Conservation (phyloP, 495 filamentous ascomycete genomes). For the Mytilinidion resinicola region DNA sequence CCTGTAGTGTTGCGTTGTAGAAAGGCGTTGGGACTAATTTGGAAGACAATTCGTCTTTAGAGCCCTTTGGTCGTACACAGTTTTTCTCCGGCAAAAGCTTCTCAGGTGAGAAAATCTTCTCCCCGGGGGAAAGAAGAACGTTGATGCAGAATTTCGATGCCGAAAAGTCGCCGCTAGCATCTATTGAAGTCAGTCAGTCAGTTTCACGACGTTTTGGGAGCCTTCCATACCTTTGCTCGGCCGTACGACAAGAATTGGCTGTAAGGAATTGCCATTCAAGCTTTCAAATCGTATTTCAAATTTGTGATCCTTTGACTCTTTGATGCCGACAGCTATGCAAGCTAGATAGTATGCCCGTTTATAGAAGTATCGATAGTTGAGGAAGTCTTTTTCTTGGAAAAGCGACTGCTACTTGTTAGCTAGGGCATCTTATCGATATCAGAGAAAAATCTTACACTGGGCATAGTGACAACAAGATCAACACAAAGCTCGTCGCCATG, state of each 20-base stretch:
- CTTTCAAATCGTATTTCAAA: slow-evolving; percentile 57
- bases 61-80: slow-evolving; percentile 53
- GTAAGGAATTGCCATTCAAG: slow-evolving; percentile 70
- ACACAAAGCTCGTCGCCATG: slow-evolving; percentile 51
- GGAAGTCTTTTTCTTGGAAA: slow-evolving; percentile 91
- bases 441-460: slow-evolving; percentile 39
- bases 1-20: slow-evolving; percentile 79
- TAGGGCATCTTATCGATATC: background rate
- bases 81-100: slow-evolving; percentile 67
- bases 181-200: background rate
- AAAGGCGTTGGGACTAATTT: slow-evolving; percentile 59
- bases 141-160: slow-evolving; percentile 54
- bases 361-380: slow-evolving; percentile 89
- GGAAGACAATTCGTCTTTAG: slow-evolving; percentile 33
- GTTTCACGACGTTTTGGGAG: background rate
- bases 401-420: slow-evolving; percentile 40
- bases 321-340: slow-evolving; percentile 63
- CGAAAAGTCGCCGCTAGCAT: slow-evolving; percentile 24
- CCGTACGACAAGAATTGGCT: slow-evolving; percentile 61
- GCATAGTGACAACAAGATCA: slow-evolving; percentile 84
- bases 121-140: slow-evolving; percentile 68
- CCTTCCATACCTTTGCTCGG: slow-evolving; percentile 28
- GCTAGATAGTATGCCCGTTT: slow-evolving; percentile 90
- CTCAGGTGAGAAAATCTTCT: slow-evolving; percentile 55
- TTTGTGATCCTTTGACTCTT: slow-evolving; percentile 45